Conservation (phyloP, 495 filamentous ascomycete species). For the Lasiosphaeris hirsuta region DNA sequence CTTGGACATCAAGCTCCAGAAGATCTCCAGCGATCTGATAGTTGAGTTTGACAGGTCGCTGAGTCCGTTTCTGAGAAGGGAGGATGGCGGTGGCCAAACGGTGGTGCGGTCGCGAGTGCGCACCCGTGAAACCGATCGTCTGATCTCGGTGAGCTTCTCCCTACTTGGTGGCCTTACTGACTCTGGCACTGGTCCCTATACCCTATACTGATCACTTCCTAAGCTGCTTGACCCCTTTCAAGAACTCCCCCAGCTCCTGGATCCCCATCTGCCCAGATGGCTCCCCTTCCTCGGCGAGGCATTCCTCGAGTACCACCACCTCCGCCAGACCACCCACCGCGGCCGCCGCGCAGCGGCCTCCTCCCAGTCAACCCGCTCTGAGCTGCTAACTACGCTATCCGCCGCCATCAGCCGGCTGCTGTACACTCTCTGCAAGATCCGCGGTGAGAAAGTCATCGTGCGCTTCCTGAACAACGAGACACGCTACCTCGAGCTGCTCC, state of each 20-base stretch:
- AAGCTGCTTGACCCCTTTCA: constrained; percentile 85
- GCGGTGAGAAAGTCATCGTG: constrained; percentile 87
- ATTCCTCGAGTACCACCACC: constrained; percentile 66
- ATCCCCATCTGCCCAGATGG: constrained; percentile 74
- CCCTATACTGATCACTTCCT: not conserved
- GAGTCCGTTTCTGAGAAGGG: constrained; percentile 48
- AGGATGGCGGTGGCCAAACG: constrained; percentile 22
- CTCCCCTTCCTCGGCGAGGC: constrained; percentile 69
- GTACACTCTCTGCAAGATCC: constrained; percentile 90
- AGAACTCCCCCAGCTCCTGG: constrained; percentile 94
- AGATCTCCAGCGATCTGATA: constrained; percentile 64
- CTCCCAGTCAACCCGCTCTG: constrained; percentile 30
- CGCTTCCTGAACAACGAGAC: constrained; percentile 88
- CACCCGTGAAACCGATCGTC: constrained; percentile 41
- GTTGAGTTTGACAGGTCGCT: constrained; percentile 59
- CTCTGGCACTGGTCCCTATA: not conserved
- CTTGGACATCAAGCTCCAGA: constrained; percentile 69
- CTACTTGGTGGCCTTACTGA: not conserved
- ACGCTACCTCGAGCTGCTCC: constrained; percentile 71
- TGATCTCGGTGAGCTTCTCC: constrained; percentile 39
- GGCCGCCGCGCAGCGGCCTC: constrained; percentile 14
- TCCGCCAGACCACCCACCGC: constrained; percentile 16
- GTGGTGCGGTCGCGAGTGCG: constrained; percentile 41
- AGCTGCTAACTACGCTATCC: constrained; percentile 55
- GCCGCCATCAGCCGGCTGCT: constrained; percentile 73